Base-by-base conservation (phyloP, 2,329 filamentous ascomycete genomes). In the Diaporthe australafricana region DNA sequence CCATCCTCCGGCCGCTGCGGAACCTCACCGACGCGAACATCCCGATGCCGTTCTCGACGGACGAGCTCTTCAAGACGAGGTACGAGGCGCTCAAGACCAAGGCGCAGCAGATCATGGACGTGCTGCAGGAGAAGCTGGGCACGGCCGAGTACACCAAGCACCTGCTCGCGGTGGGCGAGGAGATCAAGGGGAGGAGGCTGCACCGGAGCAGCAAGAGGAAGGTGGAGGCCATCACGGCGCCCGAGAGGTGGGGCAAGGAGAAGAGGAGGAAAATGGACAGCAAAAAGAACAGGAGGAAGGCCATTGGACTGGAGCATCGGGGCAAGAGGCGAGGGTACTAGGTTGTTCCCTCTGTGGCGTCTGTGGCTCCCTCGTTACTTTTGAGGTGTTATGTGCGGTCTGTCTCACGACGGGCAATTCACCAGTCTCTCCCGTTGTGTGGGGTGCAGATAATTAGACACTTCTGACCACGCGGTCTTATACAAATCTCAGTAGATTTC, bases 241-340 rank as follows among this genome's bases (percentile, higher is more conserved):
- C 96, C 1, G 96, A 96, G 83, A 92, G 87, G 79, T 91, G 91
- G 77, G 94, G 91, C 35, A 86, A 88, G 78, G 91, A 93, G 77
- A 98, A 98, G 90, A 91, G 89, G 80, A 93, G 92, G 85, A 95
- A 92, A 85, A 88, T 93, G 74, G 94, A 96, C 80, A 91, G 92
- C 85, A 96, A 96, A 86, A 95, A 92, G 84, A 92, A 92, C 77
- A 90, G 91, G 81, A 91, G 92, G 80, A 97, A 94, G 87, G 93
- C 92, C 81, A 94, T 90, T 81, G 92, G 93, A 0, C 84, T 87
- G 76, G 92, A 94, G 83, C 90, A 93, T 79, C 91, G 93, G 81
- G 90, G 90, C 65, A 86, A 87, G 82, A 90, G 95, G 80, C 89
- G 92, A 77, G 92, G 92, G 9, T 95, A 90, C 84, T 94, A 86